Base-by-base conservation (phyloP, 2,329 filamentous ascomycete species). In the Raffaelea deltoideospora region DNA sequence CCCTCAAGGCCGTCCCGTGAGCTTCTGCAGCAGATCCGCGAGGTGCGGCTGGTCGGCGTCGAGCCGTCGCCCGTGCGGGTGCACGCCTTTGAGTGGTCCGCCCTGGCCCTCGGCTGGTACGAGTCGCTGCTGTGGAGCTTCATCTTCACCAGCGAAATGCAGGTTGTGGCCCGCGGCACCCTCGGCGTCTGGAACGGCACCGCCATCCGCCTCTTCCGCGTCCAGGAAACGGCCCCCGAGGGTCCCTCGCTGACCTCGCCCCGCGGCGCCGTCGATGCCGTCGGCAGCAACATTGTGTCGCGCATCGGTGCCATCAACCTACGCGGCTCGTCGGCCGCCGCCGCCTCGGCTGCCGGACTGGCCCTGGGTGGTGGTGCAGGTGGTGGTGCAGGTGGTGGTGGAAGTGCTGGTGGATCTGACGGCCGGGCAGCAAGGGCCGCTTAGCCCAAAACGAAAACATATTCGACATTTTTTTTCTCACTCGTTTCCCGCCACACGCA, bases 141-240 rank as follows among this genome's bases (percentile, higher is more conserved):
- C 48, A 76, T 95, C 37, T 96, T 95, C 54, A 77, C 81, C 21
- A 79, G 77, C 48, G 90, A 98, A 60, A 84, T 94, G 76, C 76
- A 86, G 40, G 74, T 88, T 21, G 74, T 79, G 1, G 87, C 80
- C 52, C 87, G 87, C 22, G 87, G 83, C 3, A 87, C 83, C 3
- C 83, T 87, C 23, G 88, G 90, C 8, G 77, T 95, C 2, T 98
- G 90, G 88, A 95, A 88, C 51, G 82, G 85, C 26, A 96, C 90
- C 1, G 66, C 67, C 3, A 84, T 98, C 54, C 81, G 79, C 52
- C 64, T 98, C 13, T 98, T 98, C 60, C 77, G 76, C 34, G 86
- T 95, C 3, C 85, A 93, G 54, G 83, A 92, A 52, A 82, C 80
- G 14, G 81, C 79, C 3, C 71, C 83, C 1, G 69, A 80, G 46